These are phyloP conservation scores for Fallopia convolvulus DNA, from an alignment of 148 eudicot genomes.

Conservation along the genomic window DNA sequence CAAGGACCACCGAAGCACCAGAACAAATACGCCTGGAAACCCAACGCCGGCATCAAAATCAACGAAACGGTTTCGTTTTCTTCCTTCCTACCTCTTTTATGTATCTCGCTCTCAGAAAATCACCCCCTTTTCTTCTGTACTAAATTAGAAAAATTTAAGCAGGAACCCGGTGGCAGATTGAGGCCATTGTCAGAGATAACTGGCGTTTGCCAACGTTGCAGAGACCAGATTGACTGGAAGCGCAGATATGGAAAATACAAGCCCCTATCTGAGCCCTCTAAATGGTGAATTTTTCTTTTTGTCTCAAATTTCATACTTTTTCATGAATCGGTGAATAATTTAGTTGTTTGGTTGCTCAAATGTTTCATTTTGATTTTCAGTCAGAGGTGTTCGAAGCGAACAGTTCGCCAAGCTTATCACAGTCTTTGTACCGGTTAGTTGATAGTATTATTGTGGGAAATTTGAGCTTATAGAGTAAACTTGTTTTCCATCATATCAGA, in stretches of 20 bases:
- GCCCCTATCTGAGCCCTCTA: constrained; percentile 65
- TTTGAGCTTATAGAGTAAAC: neutral
- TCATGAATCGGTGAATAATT: constrained; percentile 9
- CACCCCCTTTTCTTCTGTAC: neutral
- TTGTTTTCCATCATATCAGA: constrained; percentile 5
- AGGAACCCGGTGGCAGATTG: constrained; percentile 87
- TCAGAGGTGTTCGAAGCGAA: constrained; percentile 74
- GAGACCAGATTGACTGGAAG: constrained; percentile 95
- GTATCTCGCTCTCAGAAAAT: neutral
- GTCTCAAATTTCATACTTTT: neutral
- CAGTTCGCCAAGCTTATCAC: constrained; percentile 90
- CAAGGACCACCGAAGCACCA: constrained; percentile 84
- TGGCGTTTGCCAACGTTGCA: constrained; percentile 82
- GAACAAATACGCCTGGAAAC: constrained; percentile 84
- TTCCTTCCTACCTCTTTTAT: neutral
- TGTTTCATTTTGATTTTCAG: constrained; percentile 21
- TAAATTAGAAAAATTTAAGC: neutral
- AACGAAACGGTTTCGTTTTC: constrained; percentile 57
- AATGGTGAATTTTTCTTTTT: constrained; percentile 40
- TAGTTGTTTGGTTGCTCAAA: neutral
- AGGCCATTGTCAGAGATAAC: constrained; percentile 66
- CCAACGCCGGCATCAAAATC: constrained; percentile 59
- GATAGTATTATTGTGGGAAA: neutral
- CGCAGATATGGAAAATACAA: constrained; percentile 97
- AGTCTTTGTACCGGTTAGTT: constrained; percentile 77